A percentile compares a stretch with the other conserved stretches of the same genome.
phyloP scores from a whole-genome alignment of 2,329 filamentous ascomycete species.

The Hansfordia pulvinata region DNA sequence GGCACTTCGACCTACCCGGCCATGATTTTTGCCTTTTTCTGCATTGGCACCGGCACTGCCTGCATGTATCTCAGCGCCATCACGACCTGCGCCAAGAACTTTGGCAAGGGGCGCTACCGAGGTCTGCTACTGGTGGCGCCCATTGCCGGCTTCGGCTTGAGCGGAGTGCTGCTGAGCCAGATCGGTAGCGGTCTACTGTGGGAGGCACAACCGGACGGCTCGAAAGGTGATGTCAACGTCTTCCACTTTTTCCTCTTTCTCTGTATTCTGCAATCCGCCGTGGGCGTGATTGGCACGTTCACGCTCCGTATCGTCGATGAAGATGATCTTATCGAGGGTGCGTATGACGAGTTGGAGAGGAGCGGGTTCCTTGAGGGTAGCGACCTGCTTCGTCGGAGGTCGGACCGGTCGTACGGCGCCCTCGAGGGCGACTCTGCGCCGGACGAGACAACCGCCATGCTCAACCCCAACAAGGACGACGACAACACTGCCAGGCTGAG shows the following conservation, averaged over 20 bases:
- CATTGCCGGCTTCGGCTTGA: slow-evolving; percentile 85
- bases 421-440: slow-evolving; percentile 26
- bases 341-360: slow-evolving; percentile 79
- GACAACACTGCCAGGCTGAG: slow-evolving; percentile 46
- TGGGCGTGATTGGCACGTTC: slow-evolving; percentile 63
- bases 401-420: slow-evolving; percentile 49
- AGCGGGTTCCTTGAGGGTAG: slow-evolving; percentile 71
- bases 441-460: slow-evolving; percentile 28
- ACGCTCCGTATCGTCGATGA: slow-evolving; percentile 70
- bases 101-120: slow-evolving; percentile 75
- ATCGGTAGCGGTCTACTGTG: slow-evolving; percentile 67
- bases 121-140: slow-evolving; percentile 81
- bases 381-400: slow-evolving; percentile 50
- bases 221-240: slow-evolving; percentile 53
- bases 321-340: slow-evolving; percentile 76
- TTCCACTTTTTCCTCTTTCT: slow-evolving; percentile 84
- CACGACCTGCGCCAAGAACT: slow-evolving; percentile 97
- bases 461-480: slow-evolving; percentile 20
- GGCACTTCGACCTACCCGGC: slow-evolving; percentile 56
- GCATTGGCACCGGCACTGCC: slow-evolving; percentile 71
- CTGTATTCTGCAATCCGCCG: slow-evolving; percentile 50
- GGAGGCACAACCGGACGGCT: slow-evolving; percentile 51
- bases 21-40: slow-evolving; percentile 78
- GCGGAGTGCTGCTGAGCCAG: slow-evolving; percentile 93
- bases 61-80: slow-evolving; percentile 83